Base-by-base conservation (phyloP, 169 alveolate genomes). In the Plasmodium inui region DNA sequence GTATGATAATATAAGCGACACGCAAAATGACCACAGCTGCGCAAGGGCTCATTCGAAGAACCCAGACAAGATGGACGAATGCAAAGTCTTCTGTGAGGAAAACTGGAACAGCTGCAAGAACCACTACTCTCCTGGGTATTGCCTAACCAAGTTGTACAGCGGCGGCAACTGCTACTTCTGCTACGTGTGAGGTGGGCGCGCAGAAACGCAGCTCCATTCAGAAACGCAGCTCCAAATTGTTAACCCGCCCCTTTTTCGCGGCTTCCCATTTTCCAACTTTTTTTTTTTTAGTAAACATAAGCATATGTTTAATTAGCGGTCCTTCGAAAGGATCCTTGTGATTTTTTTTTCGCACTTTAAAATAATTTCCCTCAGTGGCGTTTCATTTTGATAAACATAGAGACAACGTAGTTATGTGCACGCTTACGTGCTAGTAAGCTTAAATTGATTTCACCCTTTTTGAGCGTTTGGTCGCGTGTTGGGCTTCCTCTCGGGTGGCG, bases 41-140 rank as follows among this genome's bases (percentile, higher is more conserved):
- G 28, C 83, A 4, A 46, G 92, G 74, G 41, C 92, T 9, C 32
- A 34, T 19, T 34, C 92, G 28, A 67, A 70, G n/a, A 57, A 84
- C 37, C 78, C 55, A 14, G 70, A 84, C 12, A 84, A 6, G 2
- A 0, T 14, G 14, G 83, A 84, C 6, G 92, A 84, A 28, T 84
- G 92, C 74, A 72, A 41, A 17, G 30, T 39, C 10, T 70, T 84
- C 50, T 84, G 92, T 70, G 83, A 84, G 57, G 71, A 41, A n/a
- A 71, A 84, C n/a, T 84, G 92, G 92, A 12, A 70, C 17, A 37
- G 22, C 0, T 84, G 92, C 37, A 84, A 26, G 50, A 19, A 55
- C 14, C 70, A 70, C 8, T 22, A 37, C 76, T 70, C 83, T 12
- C 92, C 92, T 22, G 92, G 92, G 32, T 83, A 83, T 70, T 83